Evolutionary conservation across 768 basidiomycete species (phyloP), one percentile per base, ranked within the genome.

Genomic region (Thelephora aurantiotincta): DNA sequence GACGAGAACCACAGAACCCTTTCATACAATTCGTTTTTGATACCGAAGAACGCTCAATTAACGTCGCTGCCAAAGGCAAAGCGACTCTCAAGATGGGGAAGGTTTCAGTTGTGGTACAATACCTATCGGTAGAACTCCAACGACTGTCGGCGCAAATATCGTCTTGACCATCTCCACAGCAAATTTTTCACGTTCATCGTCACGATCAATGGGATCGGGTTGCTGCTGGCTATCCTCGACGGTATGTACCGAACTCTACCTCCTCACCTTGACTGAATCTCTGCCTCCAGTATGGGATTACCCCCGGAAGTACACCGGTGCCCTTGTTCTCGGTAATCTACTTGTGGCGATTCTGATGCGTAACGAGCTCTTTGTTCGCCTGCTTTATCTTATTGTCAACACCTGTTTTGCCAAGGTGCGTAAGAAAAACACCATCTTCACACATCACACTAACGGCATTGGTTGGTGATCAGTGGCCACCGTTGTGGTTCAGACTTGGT

Each of bases 291-390:
- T 55, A 30, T 69, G 67, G 64, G 36, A 52, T 26, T 69, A 70
- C 49, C 63, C 68, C 19, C 54, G 60, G 37, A 49, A 54, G 26
- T 63, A 67, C 53, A 58, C 63, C 35, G 65, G 62, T 42, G 67
- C 67, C 33, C 54, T 69, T 50, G 55, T 65, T 44, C 57, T 70
- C 11, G 68, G 68, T 18, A 69, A 70, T 51, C 58, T 70, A n/a
- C 49, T 60, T 11, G 55, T 59, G 20, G 68, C 67, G 18, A 63
- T 70, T 51, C 60, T 70, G 44, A 62, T 69, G 55, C 65, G 68
- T 5, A 69, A 69, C 50, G 68, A 70, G 49, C 54, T 69, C 22
- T 69, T 70, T 45, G 59, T 64, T 4, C 67, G 68, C 2, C 16
- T 61, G 11, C 52, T 69, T 7, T 70, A 68, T 54, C 46, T 62